Base-by-base conservation (phyloP, 345 rosid genomes). In the Citropsis articulata region DNA sequence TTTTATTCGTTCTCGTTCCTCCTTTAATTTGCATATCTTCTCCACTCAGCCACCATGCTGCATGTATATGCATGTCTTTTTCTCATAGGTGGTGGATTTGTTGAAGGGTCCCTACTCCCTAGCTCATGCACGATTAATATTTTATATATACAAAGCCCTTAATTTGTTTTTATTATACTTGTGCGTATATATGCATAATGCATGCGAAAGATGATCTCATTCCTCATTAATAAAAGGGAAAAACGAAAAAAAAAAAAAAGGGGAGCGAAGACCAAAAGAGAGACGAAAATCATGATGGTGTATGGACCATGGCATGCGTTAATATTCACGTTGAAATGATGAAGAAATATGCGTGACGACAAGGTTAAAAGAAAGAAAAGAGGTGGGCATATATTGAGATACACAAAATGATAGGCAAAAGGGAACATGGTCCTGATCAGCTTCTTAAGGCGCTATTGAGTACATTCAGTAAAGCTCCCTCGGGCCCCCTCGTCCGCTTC, bases 321-420 rank as follows among this genome's bases (percentile, higher is more conserved):
- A 6, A 63, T 4, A 14, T 28, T 60, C 31, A 75, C 33, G n/a
- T 75, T 30, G 33, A 65, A 65, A 75, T 75, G 78, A 75, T 75
- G 64, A 66, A n/a, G 1, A 70, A 12, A 45, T 13, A 45, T 45
- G 50, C 16, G 50, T 65, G 67, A 30, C 16, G 24, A 25, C 14
- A 48, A 64, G 40, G n/a, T 9, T 18, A 57, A 1, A 48, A 48
- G 35, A 6, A 42, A 3, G 13, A 45, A 45, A 45, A 13, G 9
- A 45, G 13, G 50, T 3, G 18, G 18, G 50, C 50, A 45, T 45
- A 45, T 62, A 61, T 38, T n/a, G 67, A 60, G 77, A 40, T 53
- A 75, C 78, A 75, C 70, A 33, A n/a, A 66, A 75, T 75, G 16
- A 65, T 65, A 40, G 19, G 69, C 28, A 53, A 35, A n/a, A 33